phyloP scores from a whole-genome alignment of 1,284 basidiomycete species.

The Trichosporon ovoides region DNA sequence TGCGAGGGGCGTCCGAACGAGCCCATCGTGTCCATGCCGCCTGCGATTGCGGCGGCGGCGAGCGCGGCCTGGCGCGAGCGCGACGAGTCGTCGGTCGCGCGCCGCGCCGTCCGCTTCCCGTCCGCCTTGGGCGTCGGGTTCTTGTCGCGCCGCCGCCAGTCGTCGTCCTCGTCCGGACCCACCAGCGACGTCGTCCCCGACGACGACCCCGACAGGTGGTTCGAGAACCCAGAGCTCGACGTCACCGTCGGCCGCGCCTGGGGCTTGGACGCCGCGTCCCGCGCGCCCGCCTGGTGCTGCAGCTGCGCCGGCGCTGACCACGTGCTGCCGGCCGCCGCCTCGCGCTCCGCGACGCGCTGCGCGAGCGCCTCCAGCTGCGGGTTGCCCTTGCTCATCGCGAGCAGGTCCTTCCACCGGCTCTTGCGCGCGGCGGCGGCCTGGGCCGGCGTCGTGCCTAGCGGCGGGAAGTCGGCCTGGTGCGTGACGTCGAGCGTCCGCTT shows the following conservation, averaged over 20 bases:
- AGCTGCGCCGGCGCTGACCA: constrained; percentile 46
- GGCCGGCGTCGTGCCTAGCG: constrained; percentile 40
- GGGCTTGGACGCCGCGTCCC: background rate
- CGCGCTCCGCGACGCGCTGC: constrained; percentile 40
- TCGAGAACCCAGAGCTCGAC: constrained; percentile 25
- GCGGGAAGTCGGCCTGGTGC: constrained; percentile 43
- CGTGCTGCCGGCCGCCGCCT: constrained; percentile 32
- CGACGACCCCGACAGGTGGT: constrained; percentile 26
- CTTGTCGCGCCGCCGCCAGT: constrained; percentile 26
- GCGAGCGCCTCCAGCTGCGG: constrained; percentile 47
- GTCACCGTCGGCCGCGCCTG: constrained; percentile 14
- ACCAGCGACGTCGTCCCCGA: constrained; percentile 26
- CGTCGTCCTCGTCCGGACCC: constrained; percentile 28
- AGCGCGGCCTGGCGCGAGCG: constrained; percentile 25
- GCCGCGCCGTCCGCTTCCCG: constrained; percentile 4
- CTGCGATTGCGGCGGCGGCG: constrained; percentile 32
- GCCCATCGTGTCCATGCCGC: constrained; percentile 33
- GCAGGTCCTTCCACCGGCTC: constrained; percentile 46
- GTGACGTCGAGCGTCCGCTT: constrained; percentile 31
- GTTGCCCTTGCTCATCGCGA: constrained; percentile 41
- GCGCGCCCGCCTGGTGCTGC: constrained; percentile 23
- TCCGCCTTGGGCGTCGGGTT: constrained; percentile 1
- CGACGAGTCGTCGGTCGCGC: constrained; percentile 16
- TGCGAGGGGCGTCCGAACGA: constrained; percentile 28
- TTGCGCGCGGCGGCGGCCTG: constrained; percentile 41